Evolutionary conservation across 768 basidiomycete species (phyloP), one percentile per base, ranked within the genome.

Genomic region (Hygrophoropsis aurantiaca): DNA sequence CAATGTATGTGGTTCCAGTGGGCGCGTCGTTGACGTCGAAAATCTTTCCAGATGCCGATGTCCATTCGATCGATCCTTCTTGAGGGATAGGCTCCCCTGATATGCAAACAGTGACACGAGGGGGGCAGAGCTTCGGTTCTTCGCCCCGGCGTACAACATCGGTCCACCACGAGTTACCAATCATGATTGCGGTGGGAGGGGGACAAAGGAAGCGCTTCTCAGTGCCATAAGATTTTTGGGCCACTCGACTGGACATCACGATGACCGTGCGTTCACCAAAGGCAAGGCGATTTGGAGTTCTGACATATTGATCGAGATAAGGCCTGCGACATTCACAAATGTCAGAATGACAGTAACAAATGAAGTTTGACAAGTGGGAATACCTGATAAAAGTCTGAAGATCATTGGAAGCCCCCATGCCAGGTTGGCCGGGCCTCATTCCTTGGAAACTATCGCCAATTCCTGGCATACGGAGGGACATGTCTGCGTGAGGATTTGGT

Each of bases 181-280:
- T 88, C 80, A 97, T 81, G 60, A 92, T 86, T 39, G 93, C 94
- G 25, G 92, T 94, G 8, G 94, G 94, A 45, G 90, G 94, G 7
- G 90, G 93, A 62, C 91, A 95, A 27, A 94, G 78, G 78, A 94
- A 95, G 36, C 94, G 80, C 67, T 97, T 97, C 67, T 97, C 94
- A 15, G 87, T 93, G 30, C 94, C 94, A 62, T 97, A 98, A 8
- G 90, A 93, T 63, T 97, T 95, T 74, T 98, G 95, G 3, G 92
- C 95, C 24, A 97, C 94, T 61, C 89, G 93, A 63, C 89, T 92
- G n/a, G 92, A 94, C 90, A 97, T 94, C 58, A 98, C 88, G 51
- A 97, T 88, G 50, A 98, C 82, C 4, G 93, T 92, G 40, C 93
- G 83, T 65, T 97, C 95, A 42, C 95, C 95, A 57, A 87, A 87